Evolutionary conservation across 306 rosid genomes (phyloP).

Genomic region (Prosopis cineraria): DNA sequence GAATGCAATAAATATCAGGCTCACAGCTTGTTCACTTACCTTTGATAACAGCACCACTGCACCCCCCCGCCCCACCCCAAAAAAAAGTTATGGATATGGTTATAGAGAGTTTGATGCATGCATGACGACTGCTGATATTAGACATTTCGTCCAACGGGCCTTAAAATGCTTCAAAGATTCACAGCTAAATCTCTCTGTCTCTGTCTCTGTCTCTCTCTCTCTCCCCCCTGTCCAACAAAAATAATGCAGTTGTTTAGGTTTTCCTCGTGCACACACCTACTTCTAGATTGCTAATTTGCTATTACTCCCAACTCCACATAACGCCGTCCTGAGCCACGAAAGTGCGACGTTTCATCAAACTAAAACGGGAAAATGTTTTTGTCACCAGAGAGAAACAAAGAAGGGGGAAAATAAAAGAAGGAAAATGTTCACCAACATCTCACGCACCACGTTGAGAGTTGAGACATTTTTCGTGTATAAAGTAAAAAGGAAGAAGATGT

Average conservation of each 20-base stretch:
- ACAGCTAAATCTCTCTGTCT: constrained; percentile 42
- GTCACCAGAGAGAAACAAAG: no score
- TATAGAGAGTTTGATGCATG: constrained; percentile 13
- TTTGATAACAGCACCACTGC: neutral
- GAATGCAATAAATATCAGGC: neutral
- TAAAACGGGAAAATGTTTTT: neutral
- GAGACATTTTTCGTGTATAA: no score
- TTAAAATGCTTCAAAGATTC: constrained; percentile 53
- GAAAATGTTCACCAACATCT: constrained; percentile 47
- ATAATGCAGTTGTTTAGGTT: constrained; percentile 32
- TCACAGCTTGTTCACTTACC: neutral
- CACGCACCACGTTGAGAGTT: no score
- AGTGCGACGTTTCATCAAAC: constrained; percentile 43
- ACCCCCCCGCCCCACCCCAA: neutral
- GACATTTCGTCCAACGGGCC: constrained; percentile 64
- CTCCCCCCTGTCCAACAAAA: no score
- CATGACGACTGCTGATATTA: constrained; percentile 45
- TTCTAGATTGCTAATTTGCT: constrained; percentile 1
- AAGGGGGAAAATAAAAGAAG: neutral
- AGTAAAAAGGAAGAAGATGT: no score
- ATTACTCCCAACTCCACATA: constrained; percentile 32
- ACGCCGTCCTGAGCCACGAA: constrained; percentile 35
- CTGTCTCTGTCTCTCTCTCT: no score
- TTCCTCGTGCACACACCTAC: constrained; percentile 9
- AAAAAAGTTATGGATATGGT: neutral